Evolutionary conservation across 306 rosid genomes (phyloP).

Genomic region (Pyrus bretschneideri): DNA sequence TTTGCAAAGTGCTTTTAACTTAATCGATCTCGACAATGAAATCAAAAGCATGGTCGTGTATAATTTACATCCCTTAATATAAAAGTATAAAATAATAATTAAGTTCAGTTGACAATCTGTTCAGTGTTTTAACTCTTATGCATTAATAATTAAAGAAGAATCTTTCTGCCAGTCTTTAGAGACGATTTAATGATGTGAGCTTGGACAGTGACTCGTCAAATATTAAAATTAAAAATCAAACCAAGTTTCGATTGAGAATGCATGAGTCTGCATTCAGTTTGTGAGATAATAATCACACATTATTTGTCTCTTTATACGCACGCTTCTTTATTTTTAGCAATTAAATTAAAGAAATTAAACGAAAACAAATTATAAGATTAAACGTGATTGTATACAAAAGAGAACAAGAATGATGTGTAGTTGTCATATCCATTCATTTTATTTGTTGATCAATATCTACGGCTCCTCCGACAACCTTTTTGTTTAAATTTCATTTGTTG

Average conservation of each 20-base stretch:
- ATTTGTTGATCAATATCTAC: too few relatives aligned
- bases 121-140: not conserved
- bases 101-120: not conserved
- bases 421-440: too few relatives aligned
- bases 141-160: not conserved
- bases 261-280: not conserved
- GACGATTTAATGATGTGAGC: not conserved
- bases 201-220: not conserved
- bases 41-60: not conserved
- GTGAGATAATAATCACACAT: not conserved
- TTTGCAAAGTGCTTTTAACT: not conserved
- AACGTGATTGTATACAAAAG: too few relatives aligned
- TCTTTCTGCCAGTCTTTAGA: not conserved
- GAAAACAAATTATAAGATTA: not conserved
- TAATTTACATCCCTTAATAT: not conserved
- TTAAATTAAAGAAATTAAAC: not conserved
- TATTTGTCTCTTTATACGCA: not conserved
- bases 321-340: too few relatives aligned
- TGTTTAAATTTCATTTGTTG: too few relatives aligned
- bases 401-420: too few relatives aligned
- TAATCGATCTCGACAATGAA: not conserved
- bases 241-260: not conserved
- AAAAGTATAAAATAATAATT: not conserved
- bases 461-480: too few relatives aligned
- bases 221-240: not conserved